These are phyloP conservation scores for Fusarium incarnatum DNA, from an alignment of 2,329 filamentous ascomycete genomes.

Conservation along the genomic window DNA sequence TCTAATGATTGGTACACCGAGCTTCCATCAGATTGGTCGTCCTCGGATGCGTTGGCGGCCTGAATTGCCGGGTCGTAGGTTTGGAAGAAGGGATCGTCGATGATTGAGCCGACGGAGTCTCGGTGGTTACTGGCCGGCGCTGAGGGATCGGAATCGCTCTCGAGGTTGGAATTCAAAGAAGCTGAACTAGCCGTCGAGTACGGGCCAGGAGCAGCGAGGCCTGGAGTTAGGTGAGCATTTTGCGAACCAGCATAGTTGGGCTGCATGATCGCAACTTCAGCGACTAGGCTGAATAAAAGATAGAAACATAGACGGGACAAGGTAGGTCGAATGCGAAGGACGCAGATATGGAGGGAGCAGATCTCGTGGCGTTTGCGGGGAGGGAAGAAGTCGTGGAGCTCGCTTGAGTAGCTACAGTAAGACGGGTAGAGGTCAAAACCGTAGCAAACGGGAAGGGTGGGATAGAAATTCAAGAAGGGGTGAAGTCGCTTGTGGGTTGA, in stretches of 20 bases:
- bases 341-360: slow-evolving; percentile 34
- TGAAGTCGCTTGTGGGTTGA: slow-evolving; percentile 17
- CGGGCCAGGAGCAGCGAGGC: slow-evolving; percentile 32
- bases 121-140: slow-evolving; percentile 48
- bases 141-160: slow-evolving; percentile 36
- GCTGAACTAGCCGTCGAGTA: slow-evolving; percentile 30
- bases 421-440: slow-evolving; percentile 14
- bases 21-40: slow-evolving; percentile 41
- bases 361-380: slow-evolving; percentile 36
- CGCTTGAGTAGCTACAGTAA: slow-evolving; percentile 17
- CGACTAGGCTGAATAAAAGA: slow-evolving; percentile 42
- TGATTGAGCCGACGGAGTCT: slow-evolving; percentile 64
- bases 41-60: slow-evolving; percentile 42
- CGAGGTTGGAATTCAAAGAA: slow-evolving; percentile 43
- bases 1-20: slow-evolving; percentile 46
- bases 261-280: slow-evolving; percentile 48
- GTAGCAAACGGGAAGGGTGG: slow-evolving; percentile 1
- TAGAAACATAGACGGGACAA: slow-evolving; percentile 42
- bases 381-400: slow-evolving; percentile 41
- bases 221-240: slow-evolving; percentile 45
- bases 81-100: slow-evolving; percentile 68
- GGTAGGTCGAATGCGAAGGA: slow-evolving; percentile 23
- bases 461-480: slow-evolving; percentile 15
- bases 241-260: slow-evolving; percentile 44
- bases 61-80: slow-evolving; percentile 54